A percentile compares a stretch with the other conserved stretches of the same genome.
Evolutionary conservation across 2,329 filamentous ascomycete species (phyloP).

Genomic region (Madurella fahalii): DNA sequence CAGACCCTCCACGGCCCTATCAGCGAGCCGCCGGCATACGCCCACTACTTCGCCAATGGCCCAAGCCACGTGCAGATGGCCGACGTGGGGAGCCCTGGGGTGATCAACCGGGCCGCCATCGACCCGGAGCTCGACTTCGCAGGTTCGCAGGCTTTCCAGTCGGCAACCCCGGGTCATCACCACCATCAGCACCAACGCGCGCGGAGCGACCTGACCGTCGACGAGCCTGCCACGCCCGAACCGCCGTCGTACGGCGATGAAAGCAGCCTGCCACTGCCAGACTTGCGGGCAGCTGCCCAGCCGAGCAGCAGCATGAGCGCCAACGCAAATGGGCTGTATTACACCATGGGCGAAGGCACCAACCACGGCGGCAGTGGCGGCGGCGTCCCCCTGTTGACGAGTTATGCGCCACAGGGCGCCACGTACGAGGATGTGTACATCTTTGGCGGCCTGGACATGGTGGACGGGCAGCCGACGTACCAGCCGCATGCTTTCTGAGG

Average conservation of each 20-base stretch:
- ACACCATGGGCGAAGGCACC: background rate
- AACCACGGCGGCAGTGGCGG: background rate
- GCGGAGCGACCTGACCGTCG: slow-evolving; percentile 7
- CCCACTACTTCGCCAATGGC: background rate
- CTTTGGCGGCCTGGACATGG: too few relatives aligned
- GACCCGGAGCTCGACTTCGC: slow-evolving; percentile 5
- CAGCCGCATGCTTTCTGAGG: too few relatives aligned
- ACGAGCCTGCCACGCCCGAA: slow-evolving; percentile 20
- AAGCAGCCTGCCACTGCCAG: slow-evolving; percentile 1
- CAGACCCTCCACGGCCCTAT: background rate
- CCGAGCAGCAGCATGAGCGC: too few relatives aligned
- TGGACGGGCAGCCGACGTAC: too few relatives aligned
- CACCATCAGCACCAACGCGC: slow-evolving; percentile 1
- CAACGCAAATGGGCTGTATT: background rate
- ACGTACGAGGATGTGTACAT: too few relatives aligned
- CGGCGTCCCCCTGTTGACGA: background rate
- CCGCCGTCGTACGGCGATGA: slow-evolving; percentile 4
- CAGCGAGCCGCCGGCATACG: background rate
- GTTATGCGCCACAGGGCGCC: background rate
- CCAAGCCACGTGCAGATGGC: background rate
- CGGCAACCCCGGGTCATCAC: background rate
- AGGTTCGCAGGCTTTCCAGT: slow-evolving; percentile 1
- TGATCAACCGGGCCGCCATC: background rate
- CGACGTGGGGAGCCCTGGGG: background rate
- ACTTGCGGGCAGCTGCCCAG: background rate